A percentile compares a stretch with the other conserved stretches of the same genome.
These are phyloP conservation scores for Jimgerdemannia flammicorona DNA, from an alignment of 192 early-diverging fungal species.

Conservation along the genomic window DNA sequence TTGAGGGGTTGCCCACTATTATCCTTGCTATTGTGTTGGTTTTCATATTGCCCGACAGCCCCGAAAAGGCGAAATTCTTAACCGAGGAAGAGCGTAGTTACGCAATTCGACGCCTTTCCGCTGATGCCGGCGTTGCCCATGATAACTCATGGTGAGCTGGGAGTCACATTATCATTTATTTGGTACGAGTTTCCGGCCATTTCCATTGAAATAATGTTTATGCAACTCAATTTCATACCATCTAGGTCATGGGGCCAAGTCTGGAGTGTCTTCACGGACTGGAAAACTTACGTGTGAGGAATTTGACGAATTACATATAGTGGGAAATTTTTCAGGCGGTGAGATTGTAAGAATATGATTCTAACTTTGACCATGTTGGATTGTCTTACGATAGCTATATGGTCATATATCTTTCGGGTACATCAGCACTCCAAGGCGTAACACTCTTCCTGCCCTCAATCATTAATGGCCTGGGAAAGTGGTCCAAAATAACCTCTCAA, in stretches of 20 bases:
- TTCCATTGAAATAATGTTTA: no score
- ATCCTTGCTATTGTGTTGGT: slow-evolving; percentile 28
- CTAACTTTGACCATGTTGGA: no score
- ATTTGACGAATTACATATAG: no score
- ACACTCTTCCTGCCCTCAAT: slow-evolving; percentile 1
- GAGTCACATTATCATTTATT: no score
- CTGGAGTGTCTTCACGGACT: slow-evolving; percentile 8
- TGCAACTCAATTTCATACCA: no score
- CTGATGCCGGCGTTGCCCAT: slow-evolving; percentile 33
- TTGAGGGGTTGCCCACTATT: slow-evolving; percentile 59
- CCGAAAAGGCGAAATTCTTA: slow-evolving; percentile 9
- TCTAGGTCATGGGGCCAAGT: slow-evolving; percentile 19
- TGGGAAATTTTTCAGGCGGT: no score
- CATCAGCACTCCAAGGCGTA: slow-evolving; percentile 7
- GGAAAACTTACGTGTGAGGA: slow-evolving; percentile 7
- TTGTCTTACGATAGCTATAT: neutral
- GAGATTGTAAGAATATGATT: no score
- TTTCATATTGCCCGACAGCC: slow-evolving; percentile 39
- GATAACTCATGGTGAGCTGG: neutral
- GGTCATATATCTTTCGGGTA: slow-evolving; percentile 6
- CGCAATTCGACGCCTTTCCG: slow-evolving; percentile 31
- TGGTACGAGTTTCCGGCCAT: no score
- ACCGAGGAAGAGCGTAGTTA: slow-evolving; percentile 14
- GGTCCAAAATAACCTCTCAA: neutral
- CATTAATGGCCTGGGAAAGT: neutral